Conservation (phyloP, 2,329 filamentous ascomycete genomes). For the Furcasterigmium furcatum region DNA sequence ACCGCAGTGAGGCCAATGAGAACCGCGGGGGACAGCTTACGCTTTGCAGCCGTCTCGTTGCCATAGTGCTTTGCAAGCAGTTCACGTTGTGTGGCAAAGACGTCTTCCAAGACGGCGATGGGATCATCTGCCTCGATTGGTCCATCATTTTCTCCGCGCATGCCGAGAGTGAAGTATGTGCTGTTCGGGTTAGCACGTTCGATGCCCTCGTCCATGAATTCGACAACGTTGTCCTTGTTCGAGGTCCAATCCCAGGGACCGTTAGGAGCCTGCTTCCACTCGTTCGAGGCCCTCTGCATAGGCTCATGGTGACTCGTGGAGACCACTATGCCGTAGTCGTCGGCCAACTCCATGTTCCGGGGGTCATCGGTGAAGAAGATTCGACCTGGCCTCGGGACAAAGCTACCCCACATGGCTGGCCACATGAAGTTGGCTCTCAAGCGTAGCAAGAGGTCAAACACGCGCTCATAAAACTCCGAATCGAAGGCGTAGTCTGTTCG, state of each 20-base stretch:
- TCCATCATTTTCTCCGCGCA: conserved; percentile 64
- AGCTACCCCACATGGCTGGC: conserved; percentile 42
- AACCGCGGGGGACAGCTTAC: conserved; percentile 52
- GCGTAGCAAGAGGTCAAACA: conserved; percentile 66
- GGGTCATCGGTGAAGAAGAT: conserved; percentile 69
- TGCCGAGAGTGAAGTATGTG: conserved; percentile 64
- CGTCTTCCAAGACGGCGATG: conserved; percentile 52
- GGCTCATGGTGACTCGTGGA: conserved; percentile 69
- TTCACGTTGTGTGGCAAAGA: conserved; percentile 57
- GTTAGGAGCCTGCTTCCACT: conserved; percentile 43
- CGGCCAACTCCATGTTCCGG: conserved; percentile 60
- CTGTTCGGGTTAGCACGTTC: conserved; percentile 47
- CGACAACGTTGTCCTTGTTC: conserved; percentile 61
- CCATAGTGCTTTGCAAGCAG: conserved; percentile 54
- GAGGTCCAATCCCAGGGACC: conserved; percentile 64
- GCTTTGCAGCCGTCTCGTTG: conserved; percentile 52
- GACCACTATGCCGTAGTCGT: conserved; percentile 67
- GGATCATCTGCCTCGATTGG: conserved; percentile 49
- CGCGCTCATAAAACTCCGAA: conserved; percentile 58
- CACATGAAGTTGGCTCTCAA: conserved; percentile 68
- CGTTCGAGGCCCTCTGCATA: conserved; percentile 54
- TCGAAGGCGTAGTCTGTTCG: conserved; percentile 17
- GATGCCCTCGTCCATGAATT: conserved; percentile 61
- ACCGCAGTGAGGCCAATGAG: conserved; percentile 47
- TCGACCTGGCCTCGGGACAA: conserved; percentile 50